Percentiles rank a stretch among this genome's conserved stretches.
phyloP scores from a whole-genome alignment of 2,329 filamentous ascomycete species.

The Cercospora beticola region DNA sequence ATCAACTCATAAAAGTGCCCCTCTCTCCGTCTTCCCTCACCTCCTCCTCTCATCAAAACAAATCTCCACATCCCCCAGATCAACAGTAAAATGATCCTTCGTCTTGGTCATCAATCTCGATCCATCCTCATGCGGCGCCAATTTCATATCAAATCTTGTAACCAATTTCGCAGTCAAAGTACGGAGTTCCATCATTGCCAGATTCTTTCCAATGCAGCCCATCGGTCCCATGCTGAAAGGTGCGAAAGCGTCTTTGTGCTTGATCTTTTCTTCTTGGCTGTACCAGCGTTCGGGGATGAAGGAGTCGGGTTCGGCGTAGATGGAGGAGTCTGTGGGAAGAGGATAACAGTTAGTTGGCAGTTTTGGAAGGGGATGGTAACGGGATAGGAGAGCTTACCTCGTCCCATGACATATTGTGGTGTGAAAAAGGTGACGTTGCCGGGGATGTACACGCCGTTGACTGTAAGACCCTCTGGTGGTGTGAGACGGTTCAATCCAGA shows the following conservation, averaged over 20 bases:
- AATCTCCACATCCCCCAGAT: conserved; percentile 31
- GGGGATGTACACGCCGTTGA: conserved; percentile 43
- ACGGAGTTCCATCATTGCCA: conserved; percentile 42
- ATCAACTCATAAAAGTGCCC: background rate
- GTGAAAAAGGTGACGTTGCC: conserved; percentile 33
- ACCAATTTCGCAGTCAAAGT: conserved; percentile 39
- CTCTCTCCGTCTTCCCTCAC: background rate
- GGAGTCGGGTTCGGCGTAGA: conserved; percentile 33
- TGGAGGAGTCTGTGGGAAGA: conserved; percentile 24
- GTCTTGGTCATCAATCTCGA: conserved; percentile 35
- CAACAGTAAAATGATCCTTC: conserved; percentile 42
- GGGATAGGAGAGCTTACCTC: conserved; percentile 23
- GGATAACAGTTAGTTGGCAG: background rate
- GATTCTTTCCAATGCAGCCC: conserved; percentile 41
- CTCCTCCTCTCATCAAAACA: conserved; percentile 24
- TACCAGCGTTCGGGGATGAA: conserved; percentile 44
- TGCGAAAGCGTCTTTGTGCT: conserved; percentile 40
- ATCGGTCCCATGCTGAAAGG: conserved; percentile 41
- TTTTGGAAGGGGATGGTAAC: background rate
- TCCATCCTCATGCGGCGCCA: conserved; percentile 42
- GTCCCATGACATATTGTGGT: conserved; percentile 32
- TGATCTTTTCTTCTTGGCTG: conserved; percentile 37
- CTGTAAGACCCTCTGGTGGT: conserved; percentile 40
- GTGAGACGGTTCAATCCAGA: conserved; percentile 41
- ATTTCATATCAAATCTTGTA: conserved; percentile 38